A percentile compares a stretch with the other conserved stretches of the same genome.
phyloP scores from a whole-genome alignment of 1,284 basidiomycete species.

The Boletellus dicymbophilus region DNA sequence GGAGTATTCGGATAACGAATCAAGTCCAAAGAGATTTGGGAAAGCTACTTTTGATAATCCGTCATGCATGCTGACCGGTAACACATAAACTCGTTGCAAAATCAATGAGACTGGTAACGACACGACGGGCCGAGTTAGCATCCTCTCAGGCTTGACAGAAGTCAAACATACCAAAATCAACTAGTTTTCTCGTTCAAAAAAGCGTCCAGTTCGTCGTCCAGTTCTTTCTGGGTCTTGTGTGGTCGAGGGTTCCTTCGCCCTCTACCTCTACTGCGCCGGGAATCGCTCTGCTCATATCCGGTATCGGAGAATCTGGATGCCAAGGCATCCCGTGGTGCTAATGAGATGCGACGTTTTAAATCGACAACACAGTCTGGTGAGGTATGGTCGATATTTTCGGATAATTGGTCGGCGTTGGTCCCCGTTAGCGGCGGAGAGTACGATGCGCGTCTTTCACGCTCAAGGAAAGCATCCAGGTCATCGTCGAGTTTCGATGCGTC shows the following conservation, averaged over 20 bases:
- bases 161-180: constrained; percentile 10
- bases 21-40: too few species aligned
- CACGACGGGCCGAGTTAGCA: too few species aligned
- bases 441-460: constrained; percentile 37
- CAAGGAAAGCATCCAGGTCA: constrained; percentile 67
- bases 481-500: constrained; percentile 39
- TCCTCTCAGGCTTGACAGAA: neutral
- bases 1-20: too few species aligned
- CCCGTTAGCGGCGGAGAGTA: constrained; percentile 53
- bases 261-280: constrained; percentile 23
- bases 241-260: constrained; percentile 41
- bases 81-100: too few species aligned
- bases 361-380: constrained; percentile 40
- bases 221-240: constrained; percentile 63
- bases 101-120: too few species aligned
- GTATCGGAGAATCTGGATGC: constrained; percentile 15
- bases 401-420: constrained; percentile 66
- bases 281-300: constrained; percentile 26
- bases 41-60: too few species aligned
- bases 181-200: constrained; percentile 55
- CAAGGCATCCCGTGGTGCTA: constrained; percentile 39
- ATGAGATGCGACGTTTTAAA: constrained; percentile 47
- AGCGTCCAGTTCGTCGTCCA: constrained; percentile 77
- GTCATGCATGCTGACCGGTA: constrained; percentile 4
- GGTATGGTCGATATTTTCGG: constrained; percentile 55